Evolutionary conservation across 805 yeast genomes (phyloP).

Genomic region (Komagataella populi): DNA sequence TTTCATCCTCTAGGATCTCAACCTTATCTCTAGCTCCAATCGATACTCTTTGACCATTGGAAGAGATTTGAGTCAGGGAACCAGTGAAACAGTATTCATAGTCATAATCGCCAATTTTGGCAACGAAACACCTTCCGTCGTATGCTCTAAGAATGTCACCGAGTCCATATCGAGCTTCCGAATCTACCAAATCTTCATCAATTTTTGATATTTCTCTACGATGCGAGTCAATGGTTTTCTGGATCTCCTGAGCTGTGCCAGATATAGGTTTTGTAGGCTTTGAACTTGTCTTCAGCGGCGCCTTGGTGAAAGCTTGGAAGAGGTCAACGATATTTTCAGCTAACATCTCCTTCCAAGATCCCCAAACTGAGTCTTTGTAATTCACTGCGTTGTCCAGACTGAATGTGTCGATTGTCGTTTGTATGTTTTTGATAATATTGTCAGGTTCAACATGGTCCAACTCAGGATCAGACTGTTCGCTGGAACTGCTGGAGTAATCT

Average conservation of each 20-base stretch:
- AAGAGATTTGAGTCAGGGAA: constrained; percentile 38
- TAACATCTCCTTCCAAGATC: not conserved
- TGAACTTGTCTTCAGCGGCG: not conserved
- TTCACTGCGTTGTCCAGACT: not conserved
- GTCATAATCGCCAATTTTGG: constrained; percentile 53
- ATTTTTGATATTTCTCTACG: constrained; percentile 1
- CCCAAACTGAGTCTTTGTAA: not conserved
- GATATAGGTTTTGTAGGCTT: not conserved
- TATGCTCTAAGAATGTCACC: constrained; percentile 52
- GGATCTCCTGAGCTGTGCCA: not conserved
- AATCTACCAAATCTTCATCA: constrained; percentile 3
- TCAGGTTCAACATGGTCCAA: not conserved
- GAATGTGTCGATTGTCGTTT: not conserved
- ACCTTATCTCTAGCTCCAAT: constrained; percentile 27
- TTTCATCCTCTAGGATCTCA: constrained; percentile 5
- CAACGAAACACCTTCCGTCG: constrained; percentile 29
- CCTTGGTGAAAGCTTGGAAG: not conserved
- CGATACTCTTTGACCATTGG: constrained; percentile 28
- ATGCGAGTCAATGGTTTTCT: not conserved
- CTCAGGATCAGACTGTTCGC: not conserved
- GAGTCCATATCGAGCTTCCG: constrained; percentile 36
- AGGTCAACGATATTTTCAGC: not conserved
- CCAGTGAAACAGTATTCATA: constrained; percentile 52
- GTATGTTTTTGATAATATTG: not conserved
- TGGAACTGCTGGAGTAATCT: constrained; percentile 26